phyloP scores from a whole-genome alignment of 2,329 filamentous ascomycete species.

The Hypomyces perniciosus region DNA sequence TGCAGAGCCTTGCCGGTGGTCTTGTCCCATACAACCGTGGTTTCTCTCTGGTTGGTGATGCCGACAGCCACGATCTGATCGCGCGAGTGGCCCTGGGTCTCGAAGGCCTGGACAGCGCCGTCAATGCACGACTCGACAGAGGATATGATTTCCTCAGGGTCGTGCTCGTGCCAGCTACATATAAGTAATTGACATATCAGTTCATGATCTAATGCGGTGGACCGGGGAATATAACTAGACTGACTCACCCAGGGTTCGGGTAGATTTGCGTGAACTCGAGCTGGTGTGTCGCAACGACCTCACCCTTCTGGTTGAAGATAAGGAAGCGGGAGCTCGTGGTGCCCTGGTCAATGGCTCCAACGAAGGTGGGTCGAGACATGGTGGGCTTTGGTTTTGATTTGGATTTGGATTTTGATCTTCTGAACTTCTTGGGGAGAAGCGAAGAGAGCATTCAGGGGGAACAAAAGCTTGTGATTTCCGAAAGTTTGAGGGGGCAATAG shows the following conservation, averaged over 20 bases:
- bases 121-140: slow-evolving; percentile 74
- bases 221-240: neutral
- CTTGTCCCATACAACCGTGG: slow-evolving; percentile 72
- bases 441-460: slow-evolving; percentile 13
- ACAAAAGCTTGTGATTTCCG: neutral
- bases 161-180: slow-evolving; percentile 75
- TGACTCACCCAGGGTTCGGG: slow-evolving; percentile 63
- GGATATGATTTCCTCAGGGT: slow-evolving; percentile 65
- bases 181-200: too few relatives aligned
- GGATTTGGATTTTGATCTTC: neutral
- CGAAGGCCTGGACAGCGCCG: slow-evolving; percentile 62
- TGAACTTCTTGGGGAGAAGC: slow-evolving; percentile 18
- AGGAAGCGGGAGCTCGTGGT: slow-evolving; percentile 74
- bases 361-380: slow-evolving; percentile 43
- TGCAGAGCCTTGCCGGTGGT: slow-evolving; percentile 70
- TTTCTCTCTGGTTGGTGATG: slow-evolving; percentile 81
- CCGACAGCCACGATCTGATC: slow-evolving; percentile 68
- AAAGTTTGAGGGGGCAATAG: neutral
- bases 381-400: slow-evolving; percentile 5
- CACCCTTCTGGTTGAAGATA: slow-evolving; percentile 66
- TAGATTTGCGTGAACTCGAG: slow-evolving; percentile 71
- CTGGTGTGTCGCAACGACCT: slow-evolving; percentile 67
- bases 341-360: slow-evolving; percentile 75
- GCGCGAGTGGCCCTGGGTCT: slow-evolving; percentile 59
- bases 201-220: too few relatives aligned